Conservation (phyloP, 345 rosid species). For the Ailanthus altissimus region DNA sequence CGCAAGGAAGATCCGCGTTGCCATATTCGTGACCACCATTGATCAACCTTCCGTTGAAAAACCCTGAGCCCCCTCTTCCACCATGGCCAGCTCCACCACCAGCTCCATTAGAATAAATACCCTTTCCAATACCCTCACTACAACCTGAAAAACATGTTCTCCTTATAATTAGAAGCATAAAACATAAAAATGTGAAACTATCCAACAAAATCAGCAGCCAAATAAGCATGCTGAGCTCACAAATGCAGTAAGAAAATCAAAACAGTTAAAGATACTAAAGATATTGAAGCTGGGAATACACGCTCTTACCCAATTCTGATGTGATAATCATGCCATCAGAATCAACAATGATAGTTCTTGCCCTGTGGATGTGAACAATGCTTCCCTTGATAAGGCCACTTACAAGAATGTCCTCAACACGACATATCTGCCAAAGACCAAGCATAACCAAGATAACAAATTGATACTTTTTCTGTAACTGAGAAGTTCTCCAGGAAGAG, state of each 20-base stretch:
- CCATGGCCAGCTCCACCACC: constrained; percentile 99
- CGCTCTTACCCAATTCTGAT: constrained; percentile 72
- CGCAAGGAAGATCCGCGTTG: constrained; percentile 88
- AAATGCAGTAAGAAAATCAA: constrained; percentile 18
- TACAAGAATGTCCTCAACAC: constrained; percentile 94
- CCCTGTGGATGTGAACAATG: constrained; percentile 91
- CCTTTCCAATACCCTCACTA: constrained; percentile 81
- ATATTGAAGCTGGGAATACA: constrained; percentile 16
- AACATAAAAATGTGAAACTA: not conserved
- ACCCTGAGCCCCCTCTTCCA: constrained; percentile 92
- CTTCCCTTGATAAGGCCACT: constrained; percentile 85
- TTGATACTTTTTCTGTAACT: not conserved
- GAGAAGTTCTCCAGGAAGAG: not conserved
- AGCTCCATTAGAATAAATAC: constrained; percentile 82
- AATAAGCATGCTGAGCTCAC: constrained; percentile 21
- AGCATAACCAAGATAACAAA: constrained; percentile 2
- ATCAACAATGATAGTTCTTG: constrained; percentile 74
- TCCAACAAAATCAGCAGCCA: constrained; percentile 15
- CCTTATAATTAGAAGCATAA: constrained; percentile 24
- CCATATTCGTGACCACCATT: constrained; percentile 85
- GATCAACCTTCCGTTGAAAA: constrained; percentile 75
- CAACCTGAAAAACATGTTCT: constrained; percentile 62
- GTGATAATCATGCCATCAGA: constrained; percentile 71
- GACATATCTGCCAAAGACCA: constrained; percentile 65
- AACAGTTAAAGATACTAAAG: constrained; percentile 16